These are phyloP conservation scores for Cercophora newfieldiana DNA, from an alignment of 495 filamentous ascomycete genomes.

Conservation along the genomic window DNA sequence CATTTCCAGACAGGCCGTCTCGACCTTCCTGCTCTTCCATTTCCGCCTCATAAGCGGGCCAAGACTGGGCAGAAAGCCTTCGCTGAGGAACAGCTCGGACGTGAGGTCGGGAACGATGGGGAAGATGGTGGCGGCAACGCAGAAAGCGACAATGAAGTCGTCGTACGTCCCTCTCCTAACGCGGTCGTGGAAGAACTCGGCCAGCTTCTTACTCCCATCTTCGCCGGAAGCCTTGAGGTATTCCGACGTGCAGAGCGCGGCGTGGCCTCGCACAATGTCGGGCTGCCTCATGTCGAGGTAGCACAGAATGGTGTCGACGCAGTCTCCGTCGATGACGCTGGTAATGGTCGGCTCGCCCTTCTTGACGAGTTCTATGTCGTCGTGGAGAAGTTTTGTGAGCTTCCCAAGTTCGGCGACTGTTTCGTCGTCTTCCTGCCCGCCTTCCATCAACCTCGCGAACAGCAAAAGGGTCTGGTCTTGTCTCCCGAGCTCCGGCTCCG, in stretches of 20 bases:
- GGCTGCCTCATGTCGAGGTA: conserved; percentile 76
- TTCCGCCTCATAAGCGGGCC: conserved; percentile 70
- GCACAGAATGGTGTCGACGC: conserved; percentile 74
- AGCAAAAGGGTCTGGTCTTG: conserved; percentile 53
- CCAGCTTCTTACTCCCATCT: conserved; percentile 62
- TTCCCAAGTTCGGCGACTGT: conserved; percentile 48
- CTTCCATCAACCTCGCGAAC: conserved; percentile 56
- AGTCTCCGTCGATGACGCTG: conserved; percentile 70
- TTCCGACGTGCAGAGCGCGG: conserved; percentile 72
- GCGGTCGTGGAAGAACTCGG: conserved; percentile 61
- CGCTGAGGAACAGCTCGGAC: conserved; percentile 75
- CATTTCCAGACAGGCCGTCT: conserved; percentile 80
- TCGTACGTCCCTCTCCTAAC: conserved; percentile 54
- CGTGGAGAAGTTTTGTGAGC: conserved; percentile 52
- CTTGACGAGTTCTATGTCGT: conserved; percentile 41
- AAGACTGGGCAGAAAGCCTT: conserved; percentile 73
- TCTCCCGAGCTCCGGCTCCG: conserved; percentile 21
- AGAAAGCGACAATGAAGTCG: conserved; percentile 75
- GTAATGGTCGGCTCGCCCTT: conserved; percentile 52
- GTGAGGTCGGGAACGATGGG: conserved; percentile 73
- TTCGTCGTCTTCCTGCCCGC: conserved; percentile 56
- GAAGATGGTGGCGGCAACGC: conserved; percentile 82
- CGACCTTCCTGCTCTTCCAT: conserved; percentile 73
- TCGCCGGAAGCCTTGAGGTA: conserved; percentile 76
- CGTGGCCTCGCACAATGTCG: conserved; percentile 66